phyloP scores from a whole-genome alignment of 1,284 basidiomycete genomes.

The Pterulicium gracile region DNA sequence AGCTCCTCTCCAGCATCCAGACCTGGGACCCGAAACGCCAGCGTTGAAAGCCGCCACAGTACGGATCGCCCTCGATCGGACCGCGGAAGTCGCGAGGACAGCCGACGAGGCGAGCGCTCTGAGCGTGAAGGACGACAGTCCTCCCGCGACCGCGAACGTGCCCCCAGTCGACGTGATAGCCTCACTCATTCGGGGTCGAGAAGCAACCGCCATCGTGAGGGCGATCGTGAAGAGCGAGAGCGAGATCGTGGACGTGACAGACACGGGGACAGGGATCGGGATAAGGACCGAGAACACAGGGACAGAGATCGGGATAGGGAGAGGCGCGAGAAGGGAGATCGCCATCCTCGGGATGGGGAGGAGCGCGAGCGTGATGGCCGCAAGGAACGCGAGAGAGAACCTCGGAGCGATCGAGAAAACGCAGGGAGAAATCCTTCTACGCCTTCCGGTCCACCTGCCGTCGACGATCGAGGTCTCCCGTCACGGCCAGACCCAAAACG shows the following conservation, averaged over 20 bases:
- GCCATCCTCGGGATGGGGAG: constrained; percentile 20
- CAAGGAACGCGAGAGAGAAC: constrained; percentile 33
- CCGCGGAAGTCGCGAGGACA: constrained; percentile 32
- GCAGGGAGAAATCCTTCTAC: constrained; percentile 12
- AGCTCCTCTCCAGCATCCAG: constrained; percentile 60
- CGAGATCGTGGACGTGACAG: constrained; percentile 26
- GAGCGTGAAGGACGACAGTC: constrained; percentile 40
- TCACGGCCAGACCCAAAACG: constrained; percentile 47
- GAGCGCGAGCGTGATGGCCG: constrained; percentile 30
- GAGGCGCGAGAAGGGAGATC: constrained; percentile 27
- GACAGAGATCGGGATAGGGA: constrained; percentile 33
- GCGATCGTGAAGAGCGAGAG: constrained; percentile 16
- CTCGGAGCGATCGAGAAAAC: constrained; percentile 22
- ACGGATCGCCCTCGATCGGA: constrained; percentile 48
- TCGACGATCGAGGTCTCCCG: constrained; percentile 43
- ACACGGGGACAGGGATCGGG: constrained; percentile 16
- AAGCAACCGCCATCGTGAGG: constrained; percentile 22
- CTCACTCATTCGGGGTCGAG: constrained; percentile 37
- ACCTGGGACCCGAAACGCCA: constrained; percentile 60
- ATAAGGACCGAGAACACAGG: constrained; percentile 28
- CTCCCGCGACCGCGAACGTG: constrained; percentile 24
- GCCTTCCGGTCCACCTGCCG: constrained; percentile 17
- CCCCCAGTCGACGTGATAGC: constrained; percentile 31
- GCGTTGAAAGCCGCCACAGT: constrained; percentile 62
- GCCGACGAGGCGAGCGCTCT: constrained; percentile 38